phyloP scores from a whole-genome alignment of 2,329 filamentous ascomycete species.

The Penicillium sp. region DNA sequence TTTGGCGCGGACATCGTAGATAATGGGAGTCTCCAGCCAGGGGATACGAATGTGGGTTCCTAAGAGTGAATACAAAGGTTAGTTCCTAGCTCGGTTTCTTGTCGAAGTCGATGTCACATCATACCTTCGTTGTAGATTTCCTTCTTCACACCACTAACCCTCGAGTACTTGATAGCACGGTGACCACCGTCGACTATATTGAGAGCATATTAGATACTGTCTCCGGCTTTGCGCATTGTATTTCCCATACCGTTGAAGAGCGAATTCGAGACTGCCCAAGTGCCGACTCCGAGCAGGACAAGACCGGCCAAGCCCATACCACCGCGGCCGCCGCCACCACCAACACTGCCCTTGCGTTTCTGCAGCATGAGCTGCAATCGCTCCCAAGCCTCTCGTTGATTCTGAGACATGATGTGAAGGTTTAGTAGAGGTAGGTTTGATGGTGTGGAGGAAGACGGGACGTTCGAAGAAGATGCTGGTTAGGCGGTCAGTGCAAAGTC shows the following conservation, averaged over 20 bases:
- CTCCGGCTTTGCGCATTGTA: not conserved
- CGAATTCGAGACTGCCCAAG: slow-evolving; percentile 53
- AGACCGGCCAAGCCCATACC: slow-evolving; percentile 57
- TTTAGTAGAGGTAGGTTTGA: slow-evolving; percentile 16
- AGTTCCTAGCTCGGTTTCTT: slow-evolving; percentile 3
- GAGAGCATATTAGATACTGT: slow-evolving; percentile 9
- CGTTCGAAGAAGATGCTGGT: slow-evolving; percentile 26
- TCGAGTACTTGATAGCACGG: slow-evolving; percentile 96
- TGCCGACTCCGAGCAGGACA: slow-evolving; percentile 51
- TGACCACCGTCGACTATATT: slow-evolving; percentile 87
- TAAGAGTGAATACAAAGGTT: slow-evolving; percentile 35
- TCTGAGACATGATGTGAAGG: slow-evolving; percentile 45
- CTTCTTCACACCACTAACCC: slow-evolving; percentile 87
- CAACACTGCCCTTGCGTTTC: slow-evolving; percentile 55
- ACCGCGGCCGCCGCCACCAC: slow-evolving; percentile 54
- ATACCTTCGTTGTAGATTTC: slow-evolving; percentile 94
- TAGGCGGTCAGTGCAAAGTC: slow-evolving; percentile 28
- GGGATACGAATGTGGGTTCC: slow-evolving; percentile 92
- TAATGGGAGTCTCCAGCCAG: slow-evolving; percentile 95
- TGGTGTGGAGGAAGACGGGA: slow-evolving; percentile 24
- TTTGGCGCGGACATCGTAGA: slow-evolving; percentile 97
- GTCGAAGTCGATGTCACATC: not conserved
- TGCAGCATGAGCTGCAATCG: slow-evolving; percentile 64
- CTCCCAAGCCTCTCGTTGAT: slow-evolving; percentile 67
- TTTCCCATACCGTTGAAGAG: slow-evolving; percentile 63